Evolutionary conservation across 2,329 filamentous ascomycete species (phyloP).

Genomic region (Tolypocladium pustulatum): DNA sequence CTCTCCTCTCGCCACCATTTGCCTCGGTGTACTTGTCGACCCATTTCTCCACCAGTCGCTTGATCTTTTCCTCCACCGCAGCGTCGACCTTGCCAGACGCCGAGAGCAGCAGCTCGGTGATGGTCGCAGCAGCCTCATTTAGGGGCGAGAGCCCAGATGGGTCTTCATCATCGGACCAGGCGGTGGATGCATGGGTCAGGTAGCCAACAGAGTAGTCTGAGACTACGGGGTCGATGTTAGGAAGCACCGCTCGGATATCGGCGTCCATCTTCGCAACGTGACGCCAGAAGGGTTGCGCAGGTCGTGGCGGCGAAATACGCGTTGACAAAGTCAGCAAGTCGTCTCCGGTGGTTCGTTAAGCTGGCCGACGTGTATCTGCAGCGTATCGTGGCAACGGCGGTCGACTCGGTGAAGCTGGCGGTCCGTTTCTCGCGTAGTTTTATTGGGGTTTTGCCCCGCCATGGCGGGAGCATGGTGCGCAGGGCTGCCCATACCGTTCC

Average conservation of each 20-base stretch:
- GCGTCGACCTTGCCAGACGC: constrained; percentile 75
- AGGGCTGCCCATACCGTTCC: background rate
- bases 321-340: background rate
- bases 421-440: background rate
- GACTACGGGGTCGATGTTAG: constrained; percentile 77
- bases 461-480: background rate
- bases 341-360: background rate
- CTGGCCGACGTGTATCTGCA: background rate
- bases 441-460: background rate
- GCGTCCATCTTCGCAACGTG: constrained; percentile 56
- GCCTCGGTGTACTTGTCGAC: constrained; percentile 68
- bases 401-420: background rate
- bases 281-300: too few species aligned
- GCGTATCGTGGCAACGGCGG: background rate
- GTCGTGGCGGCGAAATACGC: background rate
- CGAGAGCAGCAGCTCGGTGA: constrained; percentile 84
- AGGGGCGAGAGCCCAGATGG: constrained; percentile 62
- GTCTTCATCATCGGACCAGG: constrained; percentile 68
- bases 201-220: constrained; percentile 93
- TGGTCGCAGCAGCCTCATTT: constrained; percentile 69
- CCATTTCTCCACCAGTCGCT: constrained; percentile 80
- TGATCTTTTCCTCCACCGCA: constrained; percentile 66
- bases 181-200: constrained; percentile 80
- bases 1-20: constrained; percentile 60
- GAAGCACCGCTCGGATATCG: constrained; percentile 75